These are phyloP conservation scores for Hypoxylon subgilvum DNA, from an alignment of 495 filamentous ascomycete genomes.

Conservation along the genomic window DNA sequence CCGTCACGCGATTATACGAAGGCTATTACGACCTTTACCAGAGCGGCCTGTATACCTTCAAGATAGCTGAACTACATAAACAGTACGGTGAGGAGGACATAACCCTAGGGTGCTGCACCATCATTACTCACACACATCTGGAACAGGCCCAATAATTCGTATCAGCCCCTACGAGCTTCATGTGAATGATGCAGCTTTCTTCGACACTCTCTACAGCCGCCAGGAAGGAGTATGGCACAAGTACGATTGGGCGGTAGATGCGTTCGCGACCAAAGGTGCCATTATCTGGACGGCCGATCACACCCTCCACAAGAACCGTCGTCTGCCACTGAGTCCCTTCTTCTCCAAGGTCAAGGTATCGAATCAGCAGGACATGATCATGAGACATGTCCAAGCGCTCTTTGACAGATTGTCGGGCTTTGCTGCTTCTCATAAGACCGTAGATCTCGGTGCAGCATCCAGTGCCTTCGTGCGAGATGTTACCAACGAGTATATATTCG, in stretches of 20 bases:
- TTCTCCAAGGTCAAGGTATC: constrained; percentile 42
- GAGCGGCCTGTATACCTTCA: constrained; percentile 35
- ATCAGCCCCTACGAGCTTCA: constrained; percentile 45
- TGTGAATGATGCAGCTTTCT: constrained; percentile 39
- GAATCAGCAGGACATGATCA: constrained; percentile 31
- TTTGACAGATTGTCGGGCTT: constrained; percentile 22
- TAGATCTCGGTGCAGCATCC: constrained; percentile 44
- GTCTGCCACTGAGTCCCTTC: constrained; percentile 30
- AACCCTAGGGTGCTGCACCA: constrained; percentile 12
- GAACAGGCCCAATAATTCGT: constrained; percentile 42
- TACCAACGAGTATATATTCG: constrained; percentile 39
- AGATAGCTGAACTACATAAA: constrained; percentile 37
- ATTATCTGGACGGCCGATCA: constrained; percentile 34
- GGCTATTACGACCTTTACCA: constrained; percentile 54
- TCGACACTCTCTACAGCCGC: constrained; percentile 39
- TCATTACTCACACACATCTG: constrained; percentile 9
- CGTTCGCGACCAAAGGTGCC: constrained; percentile 21
- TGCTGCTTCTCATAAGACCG: constrained; percentile 13
- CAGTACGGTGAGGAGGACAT: constrained; percentile 29
- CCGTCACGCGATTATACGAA: constrained; percentile 56
- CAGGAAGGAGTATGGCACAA: constrained; percentile 41
- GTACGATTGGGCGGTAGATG: constrained; percentile 39
- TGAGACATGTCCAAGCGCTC: constrained; percentile 34
- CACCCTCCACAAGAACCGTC: constrained; percentile 35
- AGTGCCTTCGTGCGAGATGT: constrained; percentile 41